Evolutionary conservation across 345 rosid genomes (phyloP), one percentile per base, ranked within the genome.

Genomic region (Eucalyptus sp.): DNA sequence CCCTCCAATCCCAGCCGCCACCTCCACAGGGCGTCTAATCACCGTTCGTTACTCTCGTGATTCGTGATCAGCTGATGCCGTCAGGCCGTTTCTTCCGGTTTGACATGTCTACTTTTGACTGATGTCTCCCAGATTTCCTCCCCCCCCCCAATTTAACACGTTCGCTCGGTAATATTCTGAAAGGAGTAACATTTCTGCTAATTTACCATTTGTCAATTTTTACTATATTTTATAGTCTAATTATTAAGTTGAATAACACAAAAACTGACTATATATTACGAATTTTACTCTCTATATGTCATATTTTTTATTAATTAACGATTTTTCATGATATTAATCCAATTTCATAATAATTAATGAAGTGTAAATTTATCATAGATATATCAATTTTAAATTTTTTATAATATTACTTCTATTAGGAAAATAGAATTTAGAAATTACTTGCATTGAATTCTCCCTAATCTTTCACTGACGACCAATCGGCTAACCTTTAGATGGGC

Each of bases 221-320:
- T 52, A 52, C 18, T 52, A 52, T 7, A 22, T 18, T 51, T 51
- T 51, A 8, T 2, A 7, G 0, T 51, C 10, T 52, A 18, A 7
- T 52, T 52, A 7, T 4, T 52, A 8, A 52, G 1, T 52, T 17
- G 8, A 17, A 52, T 52, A 1, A 7, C 1, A 17, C 9, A 7
- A 52, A 1, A 52, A 1, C 7, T 52, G 8, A 17, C 1, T 17
- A 52, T 52, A 52, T 52, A 52, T 3, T 22, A 17, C 0, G 1
- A 1, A 51, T 17, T 52, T 52, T 52, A 18, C 10, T 52, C 2
- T 1, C 0, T 3, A 52, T 52, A 18, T 52, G 4, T 52, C 10
- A 18, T 52, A 52, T 52, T 18, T 52, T 52, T 52, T 52, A 52
- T 52, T 1, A 0, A 52, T 52, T 18, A 7, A 0, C 7, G 4